Conservation (phyloP, 371 early-diverging fungal genomes). For the Mortierella sp. region DNA sequence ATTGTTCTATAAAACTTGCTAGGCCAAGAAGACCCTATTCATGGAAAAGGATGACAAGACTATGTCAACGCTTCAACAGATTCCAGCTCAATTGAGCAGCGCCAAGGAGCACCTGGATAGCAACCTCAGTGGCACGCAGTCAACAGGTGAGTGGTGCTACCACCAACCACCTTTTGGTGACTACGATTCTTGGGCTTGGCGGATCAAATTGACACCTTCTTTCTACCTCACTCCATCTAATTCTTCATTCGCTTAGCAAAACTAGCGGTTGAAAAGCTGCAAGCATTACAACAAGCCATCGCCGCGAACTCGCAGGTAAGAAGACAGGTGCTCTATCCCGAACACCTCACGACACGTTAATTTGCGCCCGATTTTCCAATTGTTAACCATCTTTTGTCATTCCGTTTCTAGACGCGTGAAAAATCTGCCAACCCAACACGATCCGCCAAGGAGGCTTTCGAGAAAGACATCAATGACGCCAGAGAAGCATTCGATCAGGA, state of each 20-base stretch:
- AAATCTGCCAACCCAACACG: constrained; percentile 24
- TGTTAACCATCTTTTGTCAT: background rate
- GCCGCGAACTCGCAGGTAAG: constrained; percentile 19
- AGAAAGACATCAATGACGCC: constrained; percentile 40
- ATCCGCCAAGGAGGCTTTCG: constrained; percentile 38
- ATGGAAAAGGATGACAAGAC: background rate
- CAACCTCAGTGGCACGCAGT: constrained; percentile 6
- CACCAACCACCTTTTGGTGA: background rate
- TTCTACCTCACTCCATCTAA: background rate
- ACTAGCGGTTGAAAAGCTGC: constrained; percentile 18
- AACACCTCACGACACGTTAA: background rate
- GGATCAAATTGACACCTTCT: background rate
- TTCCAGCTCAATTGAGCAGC: constrained; percentile 4
- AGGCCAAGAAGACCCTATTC: constrained; percentile 30
- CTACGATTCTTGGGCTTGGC: background rate
- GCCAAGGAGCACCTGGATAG: constrained; percentile 22
- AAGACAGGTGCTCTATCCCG: background rate
- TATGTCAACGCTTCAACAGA: constrained; percentile 4
- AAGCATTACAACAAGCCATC: constrained; percentile 25
- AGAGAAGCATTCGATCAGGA: constrained; percentile 58
- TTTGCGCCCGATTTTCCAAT: background rate
- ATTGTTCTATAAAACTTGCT: background rate
- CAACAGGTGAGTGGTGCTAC: constrained; percentile 16
- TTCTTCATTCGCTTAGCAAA: constrained; percentile 12
- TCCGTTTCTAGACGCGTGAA: constrained; percentile 1